Conservation (phyloP, 257 asterid genomes). For the Craterostigma plantagineum region DNA sequence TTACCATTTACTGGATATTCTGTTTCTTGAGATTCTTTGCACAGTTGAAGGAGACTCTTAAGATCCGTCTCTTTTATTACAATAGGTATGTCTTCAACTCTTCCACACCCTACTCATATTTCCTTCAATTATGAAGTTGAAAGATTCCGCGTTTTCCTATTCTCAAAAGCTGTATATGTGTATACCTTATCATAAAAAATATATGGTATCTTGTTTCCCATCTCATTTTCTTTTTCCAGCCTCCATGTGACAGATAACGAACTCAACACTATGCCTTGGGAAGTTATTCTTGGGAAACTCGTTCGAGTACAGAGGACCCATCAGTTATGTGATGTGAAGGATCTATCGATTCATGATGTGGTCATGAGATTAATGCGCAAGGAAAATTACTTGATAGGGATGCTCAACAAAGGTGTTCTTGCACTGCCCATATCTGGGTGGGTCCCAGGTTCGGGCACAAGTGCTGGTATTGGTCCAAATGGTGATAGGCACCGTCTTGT, state of each 20-base stretch:
- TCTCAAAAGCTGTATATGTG: not conserved
- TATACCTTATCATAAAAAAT: not conserved
- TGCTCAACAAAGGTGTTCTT: conserved; percentile 92
- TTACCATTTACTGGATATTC: conserved; percentile 62
- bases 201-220: no score
- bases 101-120: not conserved
- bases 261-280: conserved; percentile 90
- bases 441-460: conserved; percentile 72
- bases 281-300: conserved; percentile 68
- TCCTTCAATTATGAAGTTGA: not conserved
- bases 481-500: conserved; percentile 39
- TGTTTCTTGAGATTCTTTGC: conserved; percentile 76
- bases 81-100: conserved; percentile 35
- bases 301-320: conserved; percentile 51
- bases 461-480: conserved; percentile 26
- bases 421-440: conserved; percentile 74
- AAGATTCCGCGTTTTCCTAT: not conserved
- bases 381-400: conserved; percentile 94
- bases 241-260: conserved; percentile 74
- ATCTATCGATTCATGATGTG: conserved; percentile 76
- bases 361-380: conserved; percentile 92
- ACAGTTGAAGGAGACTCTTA: conserved; percentile 73
- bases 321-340: conserved; percentile 66
- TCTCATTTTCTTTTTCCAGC: conserved; percentile 26
- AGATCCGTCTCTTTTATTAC: conserved; percentile 63